Conservation (phyloP, 2,329 filamentous ascomycete species). For the Ophiostoma pallidulum region DNA sequence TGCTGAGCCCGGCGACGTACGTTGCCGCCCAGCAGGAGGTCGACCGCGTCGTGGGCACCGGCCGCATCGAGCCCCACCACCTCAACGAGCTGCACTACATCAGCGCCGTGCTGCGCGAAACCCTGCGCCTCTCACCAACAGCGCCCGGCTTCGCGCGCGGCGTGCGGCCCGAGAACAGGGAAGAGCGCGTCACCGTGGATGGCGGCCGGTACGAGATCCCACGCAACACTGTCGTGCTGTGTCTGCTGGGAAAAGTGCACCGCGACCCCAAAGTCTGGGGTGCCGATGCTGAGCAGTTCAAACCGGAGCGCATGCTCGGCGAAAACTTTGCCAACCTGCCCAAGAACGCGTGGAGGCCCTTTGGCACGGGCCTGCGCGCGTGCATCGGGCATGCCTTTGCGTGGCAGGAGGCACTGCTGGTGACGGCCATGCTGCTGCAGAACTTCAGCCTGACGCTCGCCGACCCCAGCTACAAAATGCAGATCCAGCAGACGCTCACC, state of each 20-base stretch:
- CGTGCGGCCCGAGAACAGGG: constrained; percentile 22
- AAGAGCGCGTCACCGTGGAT: constrained; percentile 30
- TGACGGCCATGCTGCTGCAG: constrained; percentile 49
- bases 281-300: constrained; percentile 46
- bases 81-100: constrained; percentile 34
- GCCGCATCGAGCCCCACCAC: constrained; percentile 35
- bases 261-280: constrained; percentile 48
- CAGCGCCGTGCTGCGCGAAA: constrained; percentile 42
- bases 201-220: constrained; percentile 45
- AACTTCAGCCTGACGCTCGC: constrained; percentile 57
- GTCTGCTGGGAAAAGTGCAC: constrained; percentile 40
- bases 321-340: constrained; percentile 34
- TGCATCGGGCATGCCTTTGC: constrained; percentile 47
- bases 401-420: constrained; percentile 42
- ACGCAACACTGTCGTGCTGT: constrained; percentile 33
- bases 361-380: constrained; percentile 41
- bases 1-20: not conserved
- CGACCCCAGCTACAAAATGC: constrained; percentile 48
- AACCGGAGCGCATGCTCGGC: constrained; percentile 53
- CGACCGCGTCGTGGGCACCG: constrained; percentile 18
- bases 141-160: constrained; percentile 37
- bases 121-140: constrained; percentile 34
- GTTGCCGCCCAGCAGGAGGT: not conserved
- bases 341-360: constrained; percentile 39
- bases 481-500: constrained; percentile 44